A percentile compares a stretch with the other conserved stretches of the same genome.
These are phyloP conservation scores for Coffea humblotiana DNA, from an alignment of 305 asterid genomes.

Conservation along the genomic window DNA sequence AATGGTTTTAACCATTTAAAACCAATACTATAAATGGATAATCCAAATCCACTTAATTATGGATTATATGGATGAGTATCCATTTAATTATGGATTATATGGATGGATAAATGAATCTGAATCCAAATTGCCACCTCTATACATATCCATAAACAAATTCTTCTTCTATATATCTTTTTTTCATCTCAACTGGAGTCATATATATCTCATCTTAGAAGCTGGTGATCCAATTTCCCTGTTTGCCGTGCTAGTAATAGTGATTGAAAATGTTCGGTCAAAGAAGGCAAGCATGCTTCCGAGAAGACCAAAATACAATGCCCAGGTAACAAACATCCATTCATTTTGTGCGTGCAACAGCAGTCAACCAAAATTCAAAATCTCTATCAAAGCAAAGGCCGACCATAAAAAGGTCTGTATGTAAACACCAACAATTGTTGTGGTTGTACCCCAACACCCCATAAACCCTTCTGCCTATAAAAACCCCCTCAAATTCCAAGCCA, in stretches of 20 bases:
- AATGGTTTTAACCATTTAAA: no score
- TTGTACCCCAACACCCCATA: constrained; percentile 1
- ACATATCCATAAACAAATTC: no score
- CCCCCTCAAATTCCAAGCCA: constrained; percentile 11
- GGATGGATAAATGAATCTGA: no score
- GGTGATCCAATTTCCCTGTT: not conserved
- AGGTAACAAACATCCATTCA: no score
- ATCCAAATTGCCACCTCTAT: no score
- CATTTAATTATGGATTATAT: no score
- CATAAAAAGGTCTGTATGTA: not conserved
- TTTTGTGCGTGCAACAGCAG: not conserved
- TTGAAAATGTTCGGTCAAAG: constrained; percentile 5
- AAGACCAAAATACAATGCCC: not conserved
- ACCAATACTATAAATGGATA: no score
- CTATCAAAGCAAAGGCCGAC: not conserved
- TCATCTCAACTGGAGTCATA: no score
- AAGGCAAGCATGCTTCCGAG: not conserved
- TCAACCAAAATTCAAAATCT: not conserved
- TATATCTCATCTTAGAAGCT: not conserved
- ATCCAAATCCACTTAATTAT: no score
- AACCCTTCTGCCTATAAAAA: constrained; percentile 5
- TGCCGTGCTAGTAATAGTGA: not conserved
- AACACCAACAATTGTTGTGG: not conserved
- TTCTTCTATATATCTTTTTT: no score
- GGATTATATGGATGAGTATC: no score